Base-by-base conservation (phyloP, 305 asterid species). In the Fraxinus latifolia region DNA sequence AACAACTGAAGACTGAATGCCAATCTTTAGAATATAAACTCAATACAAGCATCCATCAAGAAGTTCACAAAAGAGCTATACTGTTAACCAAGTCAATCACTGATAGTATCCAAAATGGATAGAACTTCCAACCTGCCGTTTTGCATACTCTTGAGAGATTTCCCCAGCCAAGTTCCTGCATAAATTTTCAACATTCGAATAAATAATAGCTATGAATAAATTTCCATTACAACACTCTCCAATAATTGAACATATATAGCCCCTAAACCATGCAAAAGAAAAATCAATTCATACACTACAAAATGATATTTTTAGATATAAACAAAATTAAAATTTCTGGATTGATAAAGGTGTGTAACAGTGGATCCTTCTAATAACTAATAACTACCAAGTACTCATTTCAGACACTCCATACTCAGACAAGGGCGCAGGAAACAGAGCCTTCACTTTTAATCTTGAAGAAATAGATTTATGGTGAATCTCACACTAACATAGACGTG, bases 161-260 rank as follows among this genome's bases (percentile, higher is more conserved):
- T 96, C 99, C 78, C 99, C 99, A 83, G 98, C 98, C 90, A 96
- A 91, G 87, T 96, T 96, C 93, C 99, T 96, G 90, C 76, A 82
- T 62, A 82, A 55, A 42, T 15, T 21, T 83, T 15, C 67, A 82
- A 76, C 32, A 14, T 12, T 25, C 25, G 77, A 39, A 67, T 67
- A 67, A 67, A 67, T 27, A 76, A 77, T 76, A 60, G 76, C 77
- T 29, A 15, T 27, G 67, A 15, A 7, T 15, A 29, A 3, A 67
- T 67, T 67, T 67, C 15, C 44, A 29, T 76, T 2, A 47, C 36
- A 77, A 6, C 5, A 15, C 15, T 7, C 71, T 47, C 67, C 80
- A 50, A 53, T 36, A 8, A 50, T 14, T 77, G 47, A 80, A 7
- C 27, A 7, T 42, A 77, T 2, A 78, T 44, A 3, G 21, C 23